phyloP scores from a whole-genome alignment of 495 filamentous ascomycete genomes.

The Trichocladium uniseriatum region DNA sequence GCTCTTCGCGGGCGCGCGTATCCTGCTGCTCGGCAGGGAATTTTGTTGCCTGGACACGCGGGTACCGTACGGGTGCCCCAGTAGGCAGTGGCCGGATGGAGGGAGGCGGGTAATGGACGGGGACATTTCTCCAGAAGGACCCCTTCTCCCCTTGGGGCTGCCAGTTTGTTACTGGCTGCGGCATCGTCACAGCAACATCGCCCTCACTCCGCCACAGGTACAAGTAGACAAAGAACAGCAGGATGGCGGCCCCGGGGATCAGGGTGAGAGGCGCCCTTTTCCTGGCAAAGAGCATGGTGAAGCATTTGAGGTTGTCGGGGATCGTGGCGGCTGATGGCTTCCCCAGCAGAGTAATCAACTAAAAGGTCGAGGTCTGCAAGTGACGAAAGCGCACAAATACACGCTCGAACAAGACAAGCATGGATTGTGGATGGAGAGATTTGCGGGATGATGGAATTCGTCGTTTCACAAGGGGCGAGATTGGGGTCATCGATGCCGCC shows the following conservation, averaged over 20 bases:
- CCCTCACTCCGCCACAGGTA: background rate
- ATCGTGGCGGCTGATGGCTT: background rate
- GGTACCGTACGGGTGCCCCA: background rate
- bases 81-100: background rate
- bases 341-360: too few species aligned
- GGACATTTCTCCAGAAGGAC: background rate
- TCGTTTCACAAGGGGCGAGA: too few species aligned
- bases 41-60: background rate
- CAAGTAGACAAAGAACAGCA: background rate
- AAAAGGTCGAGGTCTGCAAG: too few species aligned
- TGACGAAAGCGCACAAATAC: background rate
- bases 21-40: background rate
- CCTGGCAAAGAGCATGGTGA: background rate
- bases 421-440: background rate
- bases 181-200: background rate
- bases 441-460: too few species aligned
- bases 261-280: background rate
- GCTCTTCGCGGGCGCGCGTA: background rate
- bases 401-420: background rate
- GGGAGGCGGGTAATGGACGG: background rate
- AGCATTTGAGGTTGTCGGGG: background rate
- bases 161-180: background rate
- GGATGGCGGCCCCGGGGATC: background rate
- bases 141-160: background rate
- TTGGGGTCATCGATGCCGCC: too few species aligned